Evolutionary conservation across 768 basidiomycete species (phyloP), one percentile per base, ranked within the genome.

Genomic region (Peribolospora baueri): DNA sequence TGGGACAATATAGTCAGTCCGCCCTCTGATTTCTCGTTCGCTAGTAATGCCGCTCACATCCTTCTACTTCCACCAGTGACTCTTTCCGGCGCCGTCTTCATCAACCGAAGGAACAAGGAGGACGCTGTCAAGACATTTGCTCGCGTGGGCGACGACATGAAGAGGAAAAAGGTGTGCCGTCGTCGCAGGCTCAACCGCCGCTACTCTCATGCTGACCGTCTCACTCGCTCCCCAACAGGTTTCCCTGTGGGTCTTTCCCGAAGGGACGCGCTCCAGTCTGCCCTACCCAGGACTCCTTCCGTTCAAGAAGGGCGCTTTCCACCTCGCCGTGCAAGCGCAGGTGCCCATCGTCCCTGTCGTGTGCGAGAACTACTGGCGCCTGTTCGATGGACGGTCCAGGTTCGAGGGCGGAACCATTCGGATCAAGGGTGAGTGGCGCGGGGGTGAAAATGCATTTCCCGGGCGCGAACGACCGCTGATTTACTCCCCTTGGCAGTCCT

Each of bases 291-390:
- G 76, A 41, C 69, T 98, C 65, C 72, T 83, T 5, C 81, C 85
- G 3, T 80, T 98, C 72, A 98, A 98, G 74, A 98, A 95, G 68
- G 93, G 93, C 46, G 90, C 87, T 3, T 97, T 97, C 73, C 88
- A 97, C 65, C 75, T 95, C 51, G 93, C 93, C 39, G 74, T 97
- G 37, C 80, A 88, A 68, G 79, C 85, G 9, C 82, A 60, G 40
- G 75, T 97, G 49, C 91, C 93, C 5, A 80, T 98, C 63, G 75
- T 84, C 40, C 91, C 93, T 5, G 75, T 98, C 52, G 80, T 97
- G 3, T 78, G 79, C 52, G 87, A 97, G 71, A 95, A 95, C 67
- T 98, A 97, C 66, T 84, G 84, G 75, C 70, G 76, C 58, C 61
- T 91, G 49, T 97, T 93, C 56, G 43, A 45, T 7, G 43, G 43